Evolutionary conservation across 352 stramenopile genomes (phyloP).

Genomic region (Phytophthora sojae): DNA sequence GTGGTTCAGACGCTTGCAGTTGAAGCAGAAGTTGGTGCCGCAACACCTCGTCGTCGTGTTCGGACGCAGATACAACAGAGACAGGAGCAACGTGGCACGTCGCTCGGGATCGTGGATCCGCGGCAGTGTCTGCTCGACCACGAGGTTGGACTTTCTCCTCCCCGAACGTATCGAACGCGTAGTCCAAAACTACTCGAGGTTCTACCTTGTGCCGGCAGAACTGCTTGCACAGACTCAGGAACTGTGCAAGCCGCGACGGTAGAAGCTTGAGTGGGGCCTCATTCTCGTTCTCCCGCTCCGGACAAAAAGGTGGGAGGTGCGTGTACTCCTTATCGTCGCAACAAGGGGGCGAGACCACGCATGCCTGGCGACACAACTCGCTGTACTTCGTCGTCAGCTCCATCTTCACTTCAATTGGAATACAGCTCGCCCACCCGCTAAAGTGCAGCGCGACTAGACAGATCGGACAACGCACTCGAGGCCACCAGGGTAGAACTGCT

Average conservation of each 20-base stretch:
- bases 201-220: conserved; percentile 33
- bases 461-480: conserved; percentile 39
- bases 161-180: conserved; percentile 27
- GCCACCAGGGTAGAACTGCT: conserved; percentile 36
- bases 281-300: not conserved
- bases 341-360: conserved; percentile 32
- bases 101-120: conserved; percentile 51
- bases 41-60: conserved; percentile 50
- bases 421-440: conserved; percentile 23
- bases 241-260: conserved; percentile 21
- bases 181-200: conserved; percentile 31
- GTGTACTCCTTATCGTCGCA: conserved; percentile 47
- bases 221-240: conserved; percentile 19
- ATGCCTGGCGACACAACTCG: conserved; percentile 32
- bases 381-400: conserved; percentile 18
- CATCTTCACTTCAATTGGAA: not conserved
- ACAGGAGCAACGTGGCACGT: conserved; percentile 47
- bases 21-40: conserved; percentile 51
- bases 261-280: conserved; percentile 6
- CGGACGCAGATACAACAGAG: conserved; percentile 39
- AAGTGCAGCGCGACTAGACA: conserved; percentile 28
- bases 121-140: conserved; percentile 23
- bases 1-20: conserved; percentile 52
- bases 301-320: conserved; percentile 33
- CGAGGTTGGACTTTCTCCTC: conserved; percentile 17